These are phyloP conservation scores for Sarocladium strictum DNA, from an alignment of 2,329 filamentous ascomycete genomes.

Conservation along the genomic window DNA sequence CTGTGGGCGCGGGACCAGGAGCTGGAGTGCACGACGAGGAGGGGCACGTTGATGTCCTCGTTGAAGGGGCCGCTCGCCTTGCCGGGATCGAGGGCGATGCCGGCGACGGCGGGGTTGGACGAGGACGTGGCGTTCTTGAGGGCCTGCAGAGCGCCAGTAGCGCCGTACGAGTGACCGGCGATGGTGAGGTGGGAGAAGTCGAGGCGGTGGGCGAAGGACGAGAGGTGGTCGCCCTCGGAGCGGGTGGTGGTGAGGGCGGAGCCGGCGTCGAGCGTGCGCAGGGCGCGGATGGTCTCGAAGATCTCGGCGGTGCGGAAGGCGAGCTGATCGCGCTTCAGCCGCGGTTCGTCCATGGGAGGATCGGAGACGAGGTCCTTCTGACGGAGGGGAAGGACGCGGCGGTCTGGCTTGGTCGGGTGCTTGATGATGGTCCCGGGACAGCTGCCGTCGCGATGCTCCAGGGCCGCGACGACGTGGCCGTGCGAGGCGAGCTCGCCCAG, in stretches of 20 bases:
- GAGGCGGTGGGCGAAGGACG: constrained; percentile 46
- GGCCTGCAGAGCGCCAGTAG: constrained; percentile 55
- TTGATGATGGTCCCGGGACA: constrained; percentile 37
- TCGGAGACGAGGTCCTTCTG: constrained; percentile 25
- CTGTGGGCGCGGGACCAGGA: constrained; percentile 55
- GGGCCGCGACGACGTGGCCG: constrained; percentile 41
- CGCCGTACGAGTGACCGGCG: constrained; percentile 60
- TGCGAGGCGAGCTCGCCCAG: constrained; percentile 43
- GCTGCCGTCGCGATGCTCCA: constrained; percentile 48
- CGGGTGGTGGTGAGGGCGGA: constrained; percentile 32
- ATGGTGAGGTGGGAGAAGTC: constrained; percentile 47
- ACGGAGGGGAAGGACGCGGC: constrained; percentile 28
- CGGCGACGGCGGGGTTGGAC: constrained; percentile 39
- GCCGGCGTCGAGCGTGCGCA: constrained; percentile 34
- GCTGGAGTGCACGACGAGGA: constrained; percentile 57
- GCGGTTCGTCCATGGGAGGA: constrained; percentile 26
- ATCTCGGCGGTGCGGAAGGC: constrained; percentile 46
- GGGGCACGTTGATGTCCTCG: constrained; percentile 48
- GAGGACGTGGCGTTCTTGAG: constrained; percentile 36
- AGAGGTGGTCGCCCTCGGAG: constrained; percentile 39
- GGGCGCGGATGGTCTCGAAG: constrained; percentile 34
- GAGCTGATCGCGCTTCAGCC: constrained; percentile 41
- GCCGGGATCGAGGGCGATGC: constrained; percentile 59
- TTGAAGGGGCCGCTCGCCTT: constrained; percentile 59
- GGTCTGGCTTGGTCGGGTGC: constrained; percentile 15